phyloP scores from a whole-genome alignment of 23 red algal species.

The Pyropia yezoensis region DNA sequence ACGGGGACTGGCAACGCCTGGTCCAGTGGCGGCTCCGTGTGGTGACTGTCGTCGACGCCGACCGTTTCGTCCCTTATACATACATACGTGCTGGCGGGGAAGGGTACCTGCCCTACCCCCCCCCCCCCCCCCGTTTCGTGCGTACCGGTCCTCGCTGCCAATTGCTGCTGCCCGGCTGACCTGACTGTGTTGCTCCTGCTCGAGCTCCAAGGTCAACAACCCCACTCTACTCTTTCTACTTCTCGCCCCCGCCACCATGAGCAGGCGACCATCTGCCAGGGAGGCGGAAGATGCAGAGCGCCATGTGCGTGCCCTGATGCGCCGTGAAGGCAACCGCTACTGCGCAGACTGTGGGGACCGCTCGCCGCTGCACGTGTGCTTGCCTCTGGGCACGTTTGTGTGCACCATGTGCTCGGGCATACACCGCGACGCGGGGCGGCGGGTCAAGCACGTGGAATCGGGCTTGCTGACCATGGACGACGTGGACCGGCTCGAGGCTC shows the following conservation, averaged over 20 bases:
- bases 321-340: conserved; percentile 42
- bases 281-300: conserved; percentile 71
- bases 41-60: no score
- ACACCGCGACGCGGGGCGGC: conserved; percentile 60
- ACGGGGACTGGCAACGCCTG: no score
- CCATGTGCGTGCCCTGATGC: conserved; percentile 12
- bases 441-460: conserved; percentile 49
- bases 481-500: conserved; percentile 54
- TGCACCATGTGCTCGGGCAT: conserved; percentile 54
- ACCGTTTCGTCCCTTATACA: no score
- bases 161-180: no score
- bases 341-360: conserved; percentile 73
- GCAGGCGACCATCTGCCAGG: conserved; percentile 33
- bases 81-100: no score
- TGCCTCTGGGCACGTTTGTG: conserved; percentile 70
- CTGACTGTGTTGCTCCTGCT: background rate
- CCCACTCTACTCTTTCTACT: background rate
- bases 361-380: conserved; percentile 36
- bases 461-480: conserved; percentile 64
- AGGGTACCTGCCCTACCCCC: no score
- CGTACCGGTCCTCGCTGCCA: no score
- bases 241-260: conserved; percentile 12
- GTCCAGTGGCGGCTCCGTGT: no score
- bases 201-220: background rate
- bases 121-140: no score